These are phyloP conservation scores for Tarenaya hassleriana DNA, from an alignment of 345 rosid genomes.

Conservation along the genomic window DNA sequence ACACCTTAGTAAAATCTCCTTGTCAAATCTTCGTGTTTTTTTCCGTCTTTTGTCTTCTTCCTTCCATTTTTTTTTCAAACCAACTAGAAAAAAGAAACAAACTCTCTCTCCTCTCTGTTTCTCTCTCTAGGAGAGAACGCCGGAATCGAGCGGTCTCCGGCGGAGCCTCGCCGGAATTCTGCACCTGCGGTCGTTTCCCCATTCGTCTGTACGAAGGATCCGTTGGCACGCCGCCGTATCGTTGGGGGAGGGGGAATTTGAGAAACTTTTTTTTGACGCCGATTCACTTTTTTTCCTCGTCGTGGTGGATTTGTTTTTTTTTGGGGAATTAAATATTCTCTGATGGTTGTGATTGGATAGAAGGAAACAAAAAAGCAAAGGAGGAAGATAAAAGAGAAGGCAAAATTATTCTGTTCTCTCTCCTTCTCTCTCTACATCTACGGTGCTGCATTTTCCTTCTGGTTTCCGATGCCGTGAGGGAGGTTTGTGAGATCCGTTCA, in stretches of 20 bases:
- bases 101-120: constrained; percentile 28
- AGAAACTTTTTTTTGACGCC: constrained; percentile 14
- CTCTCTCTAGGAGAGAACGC: constrained; percentile 22
- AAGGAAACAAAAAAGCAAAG: constrained; percentile 35
- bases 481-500: constrained; percentile 47
- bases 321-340: constrained; percentile 26
- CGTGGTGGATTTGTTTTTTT: constrained; percentile 13
- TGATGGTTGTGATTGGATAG: constrained; percentile 32
- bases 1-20: constrained; percentile 14
- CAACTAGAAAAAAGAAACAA: constrained; percentile 8
- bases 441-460: constrained; percentile 29
- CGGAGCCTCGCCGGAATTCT: constrained; percentile 16
- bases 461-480: constrained; percentile 43
- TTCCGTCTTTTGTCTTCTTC: constrained; percentile 7
- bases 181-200: constrained; percentile 19
- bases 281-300: constrained; percentile 21
- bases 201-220: constrained; percentile 17
- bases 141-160: constrained; percentile 22
- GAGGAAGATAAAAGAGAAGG: constrained; percentile 32
- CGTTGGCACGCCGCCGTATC: constrained; percentile 24
- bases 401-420: constrained; percentile 36
- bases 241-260: constrained; percentile 27
- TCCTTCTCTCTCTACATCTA: constrained; percentile 32
- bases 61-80: constrained; percentile 12
- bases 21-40: constrained; percentile 11